Evolutionary conservation across 371 early-diverging fungal genomes (phyloP).

Genomic region (Actinomucor elegans): DNA sequence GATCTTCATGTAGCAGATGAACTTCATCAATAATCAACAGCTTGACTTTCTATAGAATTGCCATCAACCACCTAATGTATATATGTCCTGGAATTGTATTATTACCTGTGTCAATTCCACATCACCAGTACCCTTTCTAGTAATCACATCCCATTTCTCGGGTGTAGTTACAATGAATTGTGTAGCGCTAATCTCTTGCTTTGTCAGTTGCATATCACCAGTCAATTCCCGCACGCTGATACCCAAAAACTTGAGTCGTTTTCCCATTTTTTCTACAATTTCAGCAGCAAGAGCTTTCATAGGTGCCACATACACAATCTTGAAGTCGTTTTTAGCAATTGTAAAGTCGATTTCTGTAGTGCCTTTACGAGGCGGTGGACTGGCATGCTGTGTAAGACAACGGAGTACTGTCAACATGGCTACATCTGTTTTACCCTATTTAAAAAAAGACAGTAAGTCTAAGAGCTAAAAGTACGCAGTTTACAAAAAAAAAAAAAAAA

Average conservation of each 20-base stretch:
- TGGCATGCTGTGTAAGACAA: slow-evolving; percentile 68
- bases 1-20: slow-evolving; percentile 97
- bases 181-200: slow-evolving; percentile 86
- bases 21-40: slow-evolving; percentile 99
- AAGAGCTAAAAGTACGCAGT: too few relatives aligned
- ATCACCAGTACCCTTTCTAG: slow-evolving; percentile 93
- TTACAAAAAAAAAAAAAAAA: too few relatives aligned
- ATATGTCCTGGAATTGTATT: too few relatives aligned
- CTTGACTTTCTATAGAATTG: slow-evolving; percentile 68
- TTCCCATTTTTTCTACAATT: slow-evolving; percentile 90
- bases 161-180: slow-evolving; percentile 99
- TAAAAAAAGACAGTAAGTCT: slow-evolving; percentile 26
- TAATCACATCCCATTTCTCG: slow-evolving; percentile 99
- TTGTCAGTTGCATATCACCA: slow-evolving; percentile 96
- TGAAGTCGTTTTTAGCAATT: slow-evolving; percentile 81
- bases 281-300: slow-evolving; percentile 99
- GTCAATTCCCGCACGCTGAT: slow-evolving; percentile 91
- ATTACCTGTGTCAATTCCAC: slow-evolving; percentile 82
- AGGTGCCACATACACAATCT: slow-evolving; percentile 99
- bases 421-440: slow-evolving; percentile 98
- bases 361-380: slow-evolving; percentile 50
- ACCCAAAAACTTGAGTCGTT: slow-evolving; percentile 82
- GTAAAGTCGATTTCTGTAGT: slow-evolving; percentile 44
- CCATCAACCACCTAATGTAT: not conserved
- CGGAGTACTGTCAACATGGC: slow-evolving; percentile 92